Conservation (phyloP, 139 green algal genomes). For the Coelastrella sp. region DNA sequence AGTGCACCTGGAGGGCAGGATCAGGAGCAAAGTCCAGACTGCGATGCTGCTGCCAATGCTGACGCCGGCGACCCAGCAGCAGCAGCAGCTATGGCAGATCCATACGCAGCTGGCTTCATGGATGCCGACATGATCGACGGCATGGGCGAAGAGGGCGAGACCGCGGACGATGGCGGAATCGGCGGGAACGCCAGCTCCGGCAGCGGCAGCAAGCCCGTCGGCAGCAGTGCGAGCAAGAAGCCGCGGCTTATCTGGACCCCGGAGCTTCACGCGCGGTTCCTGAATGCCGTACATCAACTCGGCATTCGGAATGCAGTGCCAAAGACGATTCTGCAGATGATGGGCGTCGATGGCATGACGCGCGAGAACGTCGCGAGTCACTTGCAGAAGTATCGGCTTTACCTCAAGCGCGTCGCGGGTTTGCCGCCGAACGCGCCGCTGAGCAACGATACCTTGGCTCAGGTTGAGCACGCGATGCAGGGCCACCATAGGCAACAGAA, state of each 20-base stretch:
- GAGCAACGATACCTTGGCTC: neutral
- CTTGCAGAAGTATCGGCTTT: constrained; percentile 91
- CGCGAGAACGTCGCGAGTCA: constrained; percentile 94
- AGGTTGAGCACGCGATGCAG: constrained; percentile 34
- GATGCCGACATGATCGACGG: neutral
- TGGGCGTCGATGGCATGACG: constrained; percentile 96
- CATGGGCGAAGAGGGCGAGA: constrained; percentile 32
- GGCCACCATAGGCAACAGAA: constrained; percentile 12
- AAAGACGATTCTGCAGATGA: constrained; percentile 78
- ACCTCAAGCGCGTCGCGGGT: constrained; percentile 36
- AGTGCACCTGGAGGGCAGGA: neutral
- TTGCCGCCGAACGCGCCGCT: constrained; percentile 17
- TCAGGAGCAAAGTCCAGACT: neutral
- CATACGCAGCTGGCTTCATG: neutral
- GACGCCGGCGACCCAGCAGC: neutral
- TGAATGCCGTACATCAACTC: constrained; percentile 75
- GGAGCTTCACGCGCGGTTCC: constrained; percentile 83
- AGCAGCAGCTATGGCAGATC: constrained; percentile 1
- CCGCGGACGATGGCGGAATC: neutral
- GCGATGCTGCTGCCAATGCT: constrained; percentile 6
- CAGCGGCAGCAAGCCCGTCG: neutral
- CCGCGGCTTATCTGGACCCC: constrained; percentile 82
- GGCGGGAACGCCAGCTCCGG: neutral
- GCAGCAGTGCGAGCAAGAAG: constrained; percentile 53
- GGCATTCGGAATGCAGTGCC: constrained; percentile 65